Evolutionary conservation across 2,329 filamentous ascomycete species (phyloP).

Genomic region (Epichloe bromicola): DNA sequence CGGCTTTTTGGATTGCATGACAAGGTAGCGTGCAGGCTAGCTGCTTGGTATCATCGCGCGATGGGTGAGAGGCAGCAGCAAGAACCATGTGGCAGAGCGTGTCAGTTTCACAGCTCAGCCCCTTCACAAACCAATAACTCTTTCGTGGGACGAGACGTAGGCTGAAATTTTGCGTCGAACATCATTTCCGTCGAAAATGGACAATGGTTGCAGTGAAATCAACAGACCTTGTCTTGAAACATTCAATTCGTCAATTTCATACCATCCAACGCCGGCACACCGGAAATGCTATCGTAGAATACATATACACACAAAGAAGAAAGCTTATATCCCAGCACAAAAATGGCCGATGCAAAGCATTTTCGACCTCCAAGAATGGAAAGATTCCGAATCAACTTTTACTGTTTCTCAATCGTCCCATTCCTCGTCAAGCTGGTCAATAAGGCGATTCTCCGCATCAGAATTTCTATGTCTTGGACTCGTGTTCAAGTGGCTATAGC

Average conservation of each 20-base stretch:
- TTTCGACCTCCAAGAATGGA: background rate
- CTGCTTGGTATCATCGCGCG: background rate
- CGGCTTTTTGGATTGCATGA: background rate
- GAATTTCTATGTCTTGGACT: slow-evolving; percentile 37
- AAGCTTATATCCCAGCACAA: background rate
- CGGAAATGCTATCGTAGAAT: background rate
- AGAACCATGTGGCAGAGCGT: background rate
- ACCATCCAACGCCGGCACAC: background rate
- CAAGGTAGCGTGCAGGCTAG: background rate
- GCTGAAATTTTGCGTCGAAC: background rate
- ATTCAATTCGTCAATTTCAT: background rate
- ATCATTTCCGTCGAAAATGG: background rate
- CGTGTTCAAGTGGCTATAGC: slow-evolving; percentile 52
- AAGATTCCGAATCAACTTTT: background rate
- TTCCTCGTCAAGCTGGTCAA: slow-evolving; percentile 92
- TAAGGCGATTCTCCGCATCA: slow-evolving; percentile 85
- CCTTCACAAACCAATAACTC: too few species aligned
- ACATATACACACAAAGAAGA: background rate
- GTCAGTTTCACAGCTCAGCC: too few species aligned
- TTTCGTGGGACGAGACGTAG: too few species aligned
- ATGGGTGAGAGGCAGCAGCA: background rate
- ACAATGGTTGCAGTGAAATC: too few species aligned
- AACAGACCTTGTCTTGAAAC: background rate
- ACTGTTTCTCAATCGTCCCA: slow-evolving; percentile 59
- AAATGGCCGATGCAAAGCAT: background rate